Evolutionary conservation across 352 stramenopile species (phyloP).

Genomic region (Phytophthora agathidicida): DNA sequence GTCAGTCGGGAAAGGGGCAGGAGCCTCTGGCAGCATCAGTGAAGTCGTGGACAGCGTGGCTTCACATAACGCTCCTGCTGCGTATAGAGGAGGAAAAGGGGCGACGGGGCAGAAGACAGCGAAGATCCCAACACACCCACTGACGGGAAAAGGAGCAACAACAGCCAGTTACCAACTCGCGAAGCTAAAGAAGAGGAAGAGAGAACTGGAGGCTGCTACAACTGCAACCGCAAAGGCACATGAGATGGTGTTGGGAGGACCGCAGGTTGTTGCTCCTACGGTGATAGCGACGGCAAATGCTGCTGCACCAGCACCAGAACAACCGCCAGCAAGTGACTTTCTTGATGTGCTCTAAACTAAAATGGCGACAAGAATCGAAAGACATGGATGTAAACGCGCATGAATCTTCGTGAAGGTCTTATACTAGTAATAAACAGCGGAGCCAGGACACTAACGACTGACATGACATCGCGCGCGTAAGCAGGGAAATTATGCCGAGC

Average conservation of each 20-base stretch:
- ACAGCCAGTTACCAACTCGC: conserved; percentile 32
- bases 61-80: conserved; percentile 2
- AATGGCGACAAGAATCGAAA: not conserved
- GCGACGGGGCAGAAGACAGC: conserved; percentile 33
- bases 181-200: conserved; percentile 65
- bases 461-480: conserved; percentile 10
- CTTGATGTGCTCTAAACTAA: conserved; percentile 60
- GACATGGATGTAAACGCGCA: conserved; percentile 1
- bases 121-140: conserved; percentile 15
- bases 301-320: not conserved
- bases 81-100: conserved; percentile 27
- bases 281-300: too few species aligned
- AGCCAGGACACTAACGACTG: conserved; percentile 29
- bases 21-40: conserved; percentile 2
- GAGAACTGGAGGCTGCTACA: conserved; percentile 24
- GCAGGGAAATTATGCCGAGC: too few species aligned
- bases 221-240: conserved; percentile 15
- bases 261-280: not conserved
- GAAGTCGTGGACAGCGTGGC: conserved; percentile 15
- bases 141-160: conserved; percentile 28
- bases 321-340: conserved; percentile 48
- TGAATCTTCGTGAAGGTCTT: conserved; percentile 26
- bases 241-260: conserved; percentile 14
- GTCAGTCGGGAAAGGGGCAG: conserved; percentile 36
- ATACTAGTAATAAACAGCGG: conserved; percentile 48